phyloP scores from a whole-genome alignment of 2,329 filamentous ascomycete species.

The Byssothecium circinans region DNA sequence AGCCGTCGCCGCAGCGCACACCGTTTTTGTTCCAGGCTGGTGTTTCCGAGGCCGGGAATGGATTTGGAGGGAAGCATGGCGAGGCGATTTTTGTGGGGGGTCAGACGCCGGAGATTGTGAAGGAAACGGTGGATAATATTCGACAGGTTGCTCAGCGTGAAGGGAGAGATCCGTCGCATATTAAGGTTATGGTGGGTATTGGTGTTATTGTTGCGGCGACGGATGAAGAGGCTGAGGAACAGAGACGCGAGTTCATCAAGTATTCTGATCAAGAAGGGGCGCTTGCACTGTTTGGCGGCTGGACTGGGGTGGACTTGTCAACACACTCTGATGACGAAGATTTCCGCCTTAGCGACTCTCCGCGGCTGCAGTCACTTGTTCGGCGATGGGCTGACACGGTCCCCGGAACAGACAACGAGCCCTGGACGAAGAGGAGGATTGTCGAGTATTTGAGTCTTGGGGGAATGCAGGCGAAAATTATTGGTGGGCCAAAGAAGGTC shows the following conservation, averaged over 20 bases:
- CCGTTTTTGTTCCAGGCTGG: conserved; percentile 70
- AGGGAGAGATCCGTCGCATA: conserved; percentile 59
- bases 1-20: conserved; percentile 66
- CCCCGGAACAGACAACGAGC: conserved; percentile 46
- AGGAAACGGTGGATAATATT: conserved; percentile 62
- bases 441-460: conserved; percentile 67
- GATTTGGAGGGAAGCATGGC: conserved; percentile 67
- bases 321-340: conserved; percentile 64
- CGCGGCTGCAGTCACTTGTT: conserved; percentile 17
- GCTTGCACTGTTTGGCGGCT: conserved; percentile 69
- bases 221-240: conserved; percentile 63
- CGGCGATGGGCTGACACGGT: conserved; percentile 17
- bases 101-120: conserved; percentile 50
- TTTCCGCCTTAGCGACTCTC: conserved; percentile 33
- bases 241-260: conserved; percentile 60
- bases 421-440: conserved; percentile 70
- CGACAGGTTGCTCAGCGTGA: conserved; percentile 57
- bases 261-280: conserved; percentile 64
- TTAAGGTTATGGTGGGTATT: conserved; percentile 69
- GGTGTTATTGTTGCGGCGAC: conserved; percentile 65
- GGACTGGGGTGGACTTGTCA: conserved; percentile 67
- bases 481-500: conserved; percentile 64
- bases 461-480: conserved; percentile 62
- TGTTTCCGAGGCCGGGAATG: conserved; percentile 63
- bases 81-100: conserved; percentile 70